A percentile compares a stretch with the other conserved stretches of the same genome.
Evolutionary conservation across 257 asterid species (phyloP).

Genomic region (Vinca minor): DNA sequence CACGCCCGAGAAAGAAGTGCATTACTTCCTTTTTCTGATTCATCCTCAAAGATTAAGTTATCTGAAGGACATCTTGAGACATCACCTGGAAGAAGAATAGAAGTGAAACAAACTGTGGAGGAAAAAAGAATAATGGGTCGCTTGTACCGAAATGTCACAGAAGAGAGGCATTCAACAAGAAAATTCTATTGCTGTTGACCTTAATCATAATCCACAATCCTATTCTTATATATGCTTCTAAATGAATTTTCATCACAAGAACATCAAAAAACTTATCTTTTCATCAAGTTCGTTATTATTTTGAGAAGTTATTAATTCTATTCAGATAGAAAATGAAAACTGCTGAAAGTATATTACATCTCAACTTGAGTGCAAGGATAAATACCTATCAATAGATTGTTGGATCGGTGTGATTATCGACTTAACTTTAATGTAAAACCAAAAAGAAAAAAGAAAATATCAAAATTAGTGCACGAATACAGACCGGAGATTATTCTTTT

Average conservation of each 20-base stretch:
- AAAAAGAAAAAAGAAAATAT: not conserved
- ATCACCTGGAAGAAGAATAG: constrained; percentile 37
- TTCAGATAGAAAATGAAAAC: not conserved
- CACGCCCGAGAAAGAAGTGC: constrained; percentile 91
- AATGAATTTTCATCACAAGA: not conserved
- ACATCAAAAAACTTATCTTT: not conserved
- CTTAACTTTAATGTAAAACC: not conserved
- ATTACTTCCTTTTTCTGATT: constrained; percentile 77
- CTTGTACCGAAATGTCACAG: not conserved
- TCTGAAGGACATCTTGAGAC: constrained; percentile 54
- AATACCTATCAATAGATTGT: not conserved
- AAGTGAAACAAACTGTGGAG: not conserved
- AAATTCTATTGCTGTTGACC: not conserved
- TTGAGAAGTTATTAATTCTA: not conserved
- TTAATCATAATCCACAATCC: no score
- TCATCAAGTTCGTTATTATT: not conserved
- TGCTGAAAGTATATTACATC: not conserved
- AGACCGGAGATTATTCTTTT: constrained; percentile 68
- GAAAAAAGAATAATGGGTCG: constrained; percentile 1
- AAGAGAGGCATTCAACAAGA: not conserved
- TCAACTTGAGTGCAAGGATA: not conserved
- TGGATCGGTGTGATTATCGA: no score
- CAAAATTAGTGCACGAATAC: not conserved
- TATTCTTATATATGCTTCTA: not conserved
- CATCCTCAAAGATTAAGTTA: constrained; percentile 69